A percentile compares a stretch with the other conserved stretches of the same genome.
Evolutionary conservation across 257 asterid genomes (phyloP).

Genomic region (Fraxinus pennsylvanica): DNA sequence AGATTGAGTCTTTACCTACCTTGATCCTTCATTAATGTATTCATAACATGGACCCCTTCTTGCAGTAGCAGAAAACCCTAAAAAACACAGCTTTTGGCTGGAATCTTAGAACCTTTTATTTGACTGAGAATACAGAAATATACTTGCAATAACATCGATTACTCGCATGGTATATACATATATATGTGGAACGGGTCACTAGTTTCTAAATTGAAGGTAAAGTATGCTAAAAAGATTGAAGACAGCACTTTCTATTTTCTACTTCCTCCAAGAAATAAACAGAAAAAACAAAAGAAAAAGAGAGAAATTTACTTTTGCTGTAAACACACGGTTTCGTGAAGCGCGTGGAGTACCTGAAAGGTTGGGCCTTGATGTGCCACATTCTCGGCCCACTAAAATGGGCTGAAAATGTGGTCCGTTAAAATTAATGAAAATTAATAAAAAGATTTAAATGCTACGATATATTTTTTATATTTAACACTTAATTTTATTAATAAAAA

Average conservation of each 20-base stretch:
- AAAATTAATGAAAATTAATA: slow-evolving; percentile 4
- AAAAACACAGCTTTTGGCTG: slow-evolving; percentile 30
- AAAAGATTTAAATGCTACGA: too few relatives aligned
- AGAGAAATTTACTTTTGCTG: slow-evolving; percentile 15
- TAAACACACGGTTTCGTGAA: slow-evolving; percentile 30
- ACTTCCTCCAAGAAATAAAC: slow-evolving; percentile 1
- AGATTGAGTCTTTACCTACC: slow-evolving; percentile 63
- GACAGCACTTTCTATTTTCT: slow-evolving; percentile 31
- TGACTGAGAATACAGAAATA: slow-evolving; percentile 20
- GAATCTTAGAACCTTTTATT: slow-evolving; percentile 45
- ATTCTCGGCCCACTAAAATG: slow-evolving; percentile 9
- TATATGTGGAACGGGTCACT: slow-evolving; percentile 18
- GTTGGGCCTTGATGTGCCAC: slow-evolving; percentile 22
- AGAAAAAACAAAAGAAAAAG: not conserved
- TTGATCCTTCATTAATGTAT: slow-evolving; percentile 42
- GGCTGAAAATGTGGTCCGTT: slow-evolving; percentile 5
- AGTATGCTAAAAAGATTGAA: slow-evolving; percentile 25
- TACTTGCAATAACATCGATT: slow-evolving; percentile 28
- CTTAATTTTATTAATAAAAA: too few relatives aligned
- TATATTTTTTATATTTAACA: too few relatives aligned
- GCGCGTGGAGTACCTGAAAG: slow-evolving; percentile 36
- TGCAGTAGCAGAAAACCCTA: slow-evolving; percentile 62
- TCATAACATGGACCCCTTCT: slow-evolving; percentile 41
- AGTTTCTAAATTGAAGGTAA: slow-evolving; percentile 28
- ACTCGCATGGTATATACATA: not conserved